A percentile compares a stretch with the other conserved stretches of the same genome.
Conservation (phyloP, 176 grass and related monocot species). For the Ensete ventricosum region DNA sequence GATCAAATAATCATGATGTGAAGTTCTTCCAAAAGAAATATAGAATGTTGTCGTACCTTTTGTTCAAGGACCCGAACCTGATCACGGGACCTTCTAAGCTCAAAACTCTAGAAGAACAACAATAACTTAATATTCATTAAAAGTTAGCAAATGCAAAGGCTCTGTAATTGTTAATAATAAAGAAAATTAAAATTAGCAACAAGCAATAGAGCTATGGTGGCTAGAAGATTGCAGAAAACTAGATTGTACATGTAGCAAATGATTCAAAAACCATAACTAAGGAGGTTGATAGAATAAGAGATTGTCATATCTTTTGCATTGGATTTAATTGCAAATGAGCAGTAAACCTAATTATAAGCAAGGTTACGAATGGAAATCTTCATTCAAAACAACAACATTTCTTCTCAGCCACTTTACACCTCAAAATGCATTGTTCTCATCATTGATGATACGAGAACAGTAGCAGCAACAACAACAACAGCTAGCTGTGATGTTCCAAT, state of each 20-base stretch:
- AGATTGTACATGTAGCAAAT: no score
- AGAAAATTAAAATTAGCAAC: not conserved
- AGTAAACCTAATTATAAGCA: not conserved
- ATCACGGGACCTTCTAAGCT: constrained; percentile 49
- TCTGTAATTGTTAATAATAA: not conserved
- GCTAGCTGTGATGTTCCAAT: no score
- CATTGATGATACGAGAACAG: no score
- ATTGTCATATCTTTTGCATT: not conserved
- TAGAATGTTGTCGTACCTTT: constrained; percentile 32
- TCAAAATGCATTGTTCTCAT: no score
- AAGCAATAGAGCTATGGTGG: not conserved
- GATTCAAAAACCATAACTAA: no score
- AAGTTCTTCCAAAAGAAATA: not conserved
- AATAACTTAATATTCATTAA: not conserved
- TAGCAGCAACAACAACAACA: no score
- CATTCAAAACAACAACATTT: no score
- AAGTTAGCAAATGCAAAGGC: constrained; percentile 4
- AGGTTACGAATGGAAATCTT: no score
- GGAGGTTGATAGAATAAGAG: not conserved
- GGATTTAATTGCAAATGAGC: not conserved
- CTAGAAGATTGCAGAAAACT: not conserved
- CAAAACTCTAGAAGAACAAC: constrained; percentile 41
- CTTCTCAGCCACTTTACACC: no score
- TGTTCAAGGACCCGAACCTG: constrained; percentile 45
- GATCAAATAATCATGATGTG: not conserved